phyloP scores from a whole-genome alignment of 2,329 filamentous ascomycete species.

The Fusarium sublunatum region DNA sequence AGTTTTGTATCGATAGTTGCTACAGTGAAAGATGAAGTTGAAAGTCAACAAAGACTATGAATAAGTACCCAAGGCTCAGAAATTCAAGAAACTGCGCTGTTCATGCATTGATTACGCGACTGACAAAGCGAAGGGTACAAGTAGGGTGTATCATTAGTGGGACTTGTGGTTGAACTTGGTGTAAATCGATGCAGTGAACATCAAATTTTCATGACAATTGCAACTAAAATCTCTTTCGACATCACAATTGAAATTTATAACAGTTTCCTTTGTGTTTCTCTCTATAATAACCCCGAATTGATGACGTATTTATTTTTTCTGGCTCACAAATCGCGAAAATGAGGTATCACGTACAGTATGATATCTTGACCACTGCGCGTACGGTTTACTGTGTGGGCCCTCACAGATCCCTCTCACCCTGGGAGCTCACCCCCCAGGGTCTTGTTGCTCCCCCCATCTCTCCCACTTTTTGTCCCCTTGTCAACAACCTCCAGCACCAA shows the following conservation, averaged over 20 bases:
- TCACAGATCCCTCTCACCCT: neutral
- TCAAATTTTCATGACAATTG: neutral
- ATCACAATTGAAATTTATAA: neutral
- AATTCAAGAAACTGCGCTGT: neutral
- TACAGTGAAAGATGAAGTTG: neutral
- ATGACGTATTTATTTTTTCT: neutral
- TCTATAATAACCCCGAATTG: neutral
- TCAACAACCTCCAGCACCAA: conserved; percentile 3
- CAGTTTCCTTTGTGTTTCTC: neutral
- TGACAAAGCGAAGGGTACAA: neutral
- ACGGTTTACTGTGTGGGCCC: conserved; percentile 2
- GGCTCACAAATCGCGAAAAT: neutral
- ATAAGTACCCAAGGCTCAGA: neutral
- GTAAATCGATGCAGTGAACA: neutral
- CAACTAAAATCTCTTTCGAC: neutral
- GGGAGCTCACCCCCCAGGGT: neutral
- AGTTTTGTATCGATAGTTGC: too few species aligned
- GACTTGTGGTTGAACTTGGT: neutral
- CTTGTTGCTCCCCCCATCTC: conserved; percentile 11
- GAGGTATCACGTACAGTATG: conserved; percentile 11
- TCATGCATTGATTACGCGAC: neutral
- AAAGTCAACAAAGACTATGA: neutral
- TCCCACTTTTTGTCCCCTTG: conserved; percentile 16
- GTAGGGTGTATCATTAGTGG: neutral
- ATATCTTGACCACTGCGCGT: neutral